Base-by-base conservation (phyloP, 495 filamentous ascomycete species). In the Neurospora hispaniola region DNA sequence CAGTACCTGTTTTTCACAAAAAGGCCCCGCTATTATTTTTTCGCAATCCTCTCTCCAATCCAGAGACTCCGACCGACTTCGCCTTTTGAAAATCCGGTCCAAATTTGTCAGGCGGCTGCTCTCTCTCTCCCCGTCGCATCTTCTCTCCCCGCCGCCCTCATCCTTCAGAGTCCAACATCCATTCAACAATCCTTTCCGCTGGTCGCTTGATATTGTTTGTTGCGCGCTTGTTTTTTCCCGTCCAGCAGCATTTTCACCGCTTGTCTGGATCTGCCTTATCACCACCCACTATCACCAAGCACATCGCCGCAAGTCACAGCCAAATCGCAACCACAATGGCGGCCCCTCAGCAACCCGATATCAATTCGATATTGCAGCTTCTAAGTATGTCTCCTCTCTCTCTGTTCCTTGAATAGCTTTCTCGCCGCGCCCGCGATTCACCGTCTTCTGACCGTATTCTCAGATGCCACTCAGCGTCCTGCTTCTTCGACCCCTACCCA, bases 401-500 rank as follows among this genome's bases (percentile, higher is more conserved):
- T 31, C 59, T 27, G 10, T 10, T 40, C 71, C 31, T 11, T 27
- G 5, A 48, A 10, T 23, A 27, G 14, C 39, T 18, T 31, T 14
- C 66, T 43, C 23, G 27, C 20, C 18, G 4, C 27, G 39, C 72
- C 20, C 54, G 39, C 54, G 54, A 18, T 31, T 31, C 12, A 1
- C 54, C 18, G 14, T 18, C 7, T 66, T 9, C 54, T 66, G 27
- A 66, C 54, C 20, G 27, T 18, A 0, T 44, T 27, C 31, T 71
- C 31, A 77, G 76, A 76, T 72, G 79, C 80, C 20, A 59, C 78
- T 18, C 78, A 82, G 74, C 76, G 79, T 4, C 78, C 80, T 31
- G 74, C 79, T 0, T 74, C 76, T 5, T 75, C 79, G 23, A 78
- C 77, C 79, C 84, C 86, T 69, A 81, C 85, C 38, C 82, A 88